Conservation (phyloP, 1,139 yeast genomes). For the Nematodospora anomalae region DNA sequence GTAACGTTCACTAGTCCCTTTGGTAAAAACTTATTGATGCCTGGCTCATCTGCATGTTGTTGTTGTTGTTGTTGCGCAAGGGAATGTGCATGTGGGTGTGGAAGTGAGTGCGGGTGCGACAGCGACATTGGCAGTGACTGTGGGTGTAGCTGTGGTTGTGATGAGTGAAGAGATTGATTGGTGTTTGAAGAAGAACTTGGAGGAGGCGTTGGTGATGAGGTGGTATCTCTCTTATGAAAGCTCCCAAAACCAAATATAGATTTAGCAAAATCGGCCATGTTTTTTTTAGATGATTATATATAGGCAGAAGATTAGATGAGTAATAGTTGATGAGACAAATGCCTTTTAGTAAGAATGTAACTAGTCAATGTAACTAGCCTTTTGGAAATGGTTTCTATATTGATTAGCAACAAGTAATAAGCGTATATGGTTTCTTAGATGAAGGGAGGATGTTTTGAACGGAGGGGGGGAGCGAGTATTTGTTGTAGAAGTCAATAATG, state of each 20-base stretch:
- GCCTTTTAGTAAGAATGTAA: no score
- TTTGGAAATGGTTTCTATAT: no score
- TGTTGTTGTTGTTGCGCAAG: constrained; percentile 10
- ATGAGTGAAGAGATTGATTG: constrained; percentile 6
- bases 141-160: constrained; percentile 13
- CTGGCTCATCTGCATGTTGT: constrained; percentile 14
- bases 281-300: no score
- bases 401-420: not conserved
- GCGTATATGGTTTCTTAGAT: no score
- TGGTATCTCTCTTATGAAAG: constrained; percentile 34
- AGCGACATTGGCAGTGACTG: no score
- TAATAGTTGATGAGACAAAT: no score
- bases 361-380: no score
- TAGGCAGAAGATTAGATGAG: not conserved
- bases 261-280: constrained; percentile 66
- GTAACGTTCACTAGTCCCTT: constrained; percentile 35
- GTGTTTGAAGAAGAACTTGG: constrained; percentile 13
- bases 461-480: no score
- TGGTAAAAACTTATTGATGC: constrained; percentile 32
- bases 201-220: constrained; percentile 15
- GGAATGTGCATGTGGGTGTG: constrained; percentile 2
- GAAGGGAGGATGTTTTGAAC: no score
- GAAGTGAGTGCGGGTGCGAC: constrained; percentile 1
- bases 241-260: constrained; percentile 59
- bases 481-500: no score